Conservation (phyloP, 2,329 filamentous ascomycete genomes). For the Epichloe uncinata region DNA sequence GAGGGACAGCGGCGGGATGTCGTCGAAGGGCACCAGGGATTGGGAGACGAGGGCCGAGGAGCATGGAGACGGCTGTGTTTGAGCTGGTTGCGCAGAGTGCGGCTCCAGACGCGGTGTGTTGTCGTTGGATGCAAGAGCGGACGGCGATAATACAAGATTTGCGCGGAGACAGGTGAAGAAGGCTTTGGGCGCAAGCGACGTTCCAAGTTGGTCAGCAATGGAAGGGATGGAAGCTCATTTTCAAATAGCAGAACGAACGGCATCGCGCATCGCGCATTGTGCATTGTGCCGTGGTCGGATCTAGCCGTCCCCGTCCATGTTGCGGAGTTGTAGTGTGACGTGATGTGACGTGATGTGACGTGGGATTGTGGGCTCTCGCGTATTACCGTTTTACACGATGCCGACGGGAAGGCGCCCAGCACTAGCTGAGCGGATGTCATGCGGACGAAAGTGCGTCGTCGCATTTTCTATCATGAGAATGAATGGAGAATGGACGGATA, state of each 20-base stretch:
- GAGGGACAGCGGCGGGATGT: constrained; percentile 50
- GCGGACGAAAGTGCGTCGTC: background rate
- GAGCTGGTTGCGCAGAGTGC: constrained; percentile 22
- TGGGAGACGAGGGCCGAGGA: constrained; percentile 37
- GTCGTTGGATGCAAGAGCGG: constrained; percentile 46
- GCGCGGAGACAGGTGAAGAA: constrained; percentile 74
- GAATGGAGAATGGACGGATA: no score
- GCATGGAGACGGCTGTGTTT: constrained; percentile 33
- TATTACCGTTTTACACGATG: no score
- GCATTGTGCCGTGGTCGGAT: no score
- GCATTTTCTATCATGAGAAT: background rate
- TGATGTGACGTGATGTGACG: no score
- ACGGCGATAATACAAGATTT: constrained; percentile 58
- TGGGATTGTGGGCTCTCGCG: no score
- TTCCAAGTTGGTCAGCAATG: no score
- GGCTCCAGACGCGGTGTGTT: constrained; percentile 53
- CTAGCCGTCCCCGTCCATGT: no score
- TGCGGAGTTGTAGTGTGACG: background rate
- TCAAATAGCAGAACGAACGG: no score
- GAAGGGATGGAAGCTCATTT: no score
- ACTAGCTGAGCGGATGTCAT: no score
- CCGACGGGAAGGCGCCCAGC: no score
- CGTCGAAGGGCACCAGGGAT: constrained; percentile 27
- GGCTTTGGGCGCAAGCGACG: constrained; percentile 31
- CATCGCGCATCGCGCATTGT: no score